Evolutionary conservation across 768 basidiomycete genomes (phyloP).

Genomic region (Lepiota brunneoincarnata): DNA sequence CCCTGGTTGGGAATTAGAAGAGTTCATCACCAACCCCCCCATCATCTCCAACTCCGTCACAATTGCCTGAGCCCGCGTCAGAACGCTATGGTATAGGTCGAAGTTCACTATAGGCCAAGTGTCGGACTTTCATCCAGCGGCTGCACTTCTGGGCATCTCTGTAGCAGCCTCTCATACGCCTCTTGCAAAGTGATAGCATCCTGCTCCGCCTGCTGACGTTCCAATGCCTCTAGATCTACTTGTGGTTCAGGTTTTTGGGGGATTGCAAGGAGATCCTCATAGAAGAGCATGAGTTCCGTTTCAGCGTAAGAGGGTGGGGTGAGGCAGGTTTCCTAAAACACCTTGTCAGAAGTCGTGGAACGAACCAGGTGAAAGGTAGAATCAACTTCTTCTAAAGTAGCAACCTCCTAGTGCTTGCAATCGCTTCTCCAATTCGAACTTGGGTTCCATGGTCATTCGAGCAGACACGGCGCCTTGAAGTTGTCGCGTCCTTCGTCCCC

Average conservation of each 20-base stretch:
- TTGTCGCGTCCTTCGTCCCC: conserved; percentile 1
- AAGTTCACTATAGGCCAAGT: conserved; percentile 5
- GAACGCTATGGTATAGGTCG: conserved; percentile 31
- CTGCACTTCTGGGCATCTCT: conserved; percentile 2
- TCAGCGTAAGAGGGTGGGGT: conserved; percentile 11
- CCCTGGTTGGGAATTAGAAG: conserved; percentile 13
- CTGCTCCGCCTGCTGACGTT: conserved; percentile 2
- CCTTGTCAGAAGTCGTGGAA: no score
- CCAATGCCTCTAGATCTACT: conserved; percentile 8
- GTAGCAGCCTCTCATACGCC: conserved; percentile 1
- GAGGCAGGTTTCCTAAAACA: conserved; percentile 10
- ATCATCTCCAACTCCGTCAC: conserved; percentile 31
- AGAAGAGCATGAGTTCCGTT: conserved; percentile 13
- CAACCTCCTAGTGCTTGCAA: conserved; percentile 12
- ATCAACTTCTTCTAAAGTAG: conserved; percentile 13
- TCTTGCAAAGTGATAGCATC: conserved; percentile 5
- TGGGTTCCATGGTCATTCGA: background rate
- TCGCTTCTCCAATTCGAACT: conserved; percentile 14
- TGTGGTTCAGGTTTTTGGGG: conserved; percentile 7
- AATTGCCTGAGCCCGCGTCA: conserved; percentile 32
- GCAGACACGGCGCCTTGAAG: background rate
- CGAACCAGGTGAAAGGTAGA: no score
- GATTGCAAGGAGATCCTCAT: conserved; percentile 16
- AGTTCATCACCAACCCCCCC: conserved; percentile 16
- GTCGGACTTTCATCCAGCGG: conserved; percentile 5